A percentile compares a stretch with the other conserved stretches of the same genome.
Conservation (phyloP, 352 stramenopile genomes). For the Pythium graminicola region DNA sequence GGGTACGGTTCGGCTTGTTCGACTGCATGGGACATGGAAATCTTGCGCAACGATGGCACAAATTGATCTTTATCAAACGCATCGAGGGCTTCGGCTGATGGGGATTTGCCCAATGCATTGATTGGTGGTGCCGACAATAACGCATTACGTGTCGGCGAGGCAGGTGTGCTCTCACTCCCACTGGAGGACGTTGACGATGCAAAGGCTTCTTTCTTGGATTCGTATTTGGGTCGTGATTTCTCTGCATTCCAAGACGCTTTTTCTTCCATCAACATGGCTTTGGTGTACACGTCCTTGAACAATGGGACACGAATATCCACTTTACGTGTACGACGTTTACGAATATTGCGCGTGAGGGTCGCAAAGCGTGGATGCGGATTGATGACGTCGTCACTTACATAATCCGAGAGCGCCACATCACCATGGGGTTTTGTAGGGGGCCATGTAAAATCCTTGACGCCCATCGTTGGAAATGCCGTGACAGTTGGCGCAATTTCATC, state of each 20-base stretch:
- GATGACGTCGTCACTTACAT: slow-evolving; percentile 97
- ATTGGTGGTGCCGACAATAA: too few relatives aligned
- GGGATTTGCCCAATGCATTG: slow-evolving; percentile 58
- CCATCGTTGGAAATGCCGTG: slow-evolving; percentile 95
- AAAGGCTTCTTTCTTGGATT: slow-evolving; percentile 43
- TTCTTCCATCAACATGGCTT: slow-evolving; percentile 64
- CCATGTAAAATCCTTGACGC: slow-evolving; percentile 90
- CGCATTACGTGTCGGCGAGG: too few relatives aligned
- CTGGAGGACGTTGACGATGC: slow-evolving; percentile 7
- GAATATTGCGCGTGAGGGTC: slow-evolving; percentile 98
- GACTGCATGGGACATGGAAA: slow-evolving; percentile 58
- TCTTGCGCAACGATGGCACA: slow-evolving; percentile 52
- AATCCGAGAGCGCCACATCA: slow-evolving; percentile 90
- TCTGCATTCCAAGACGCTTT: slow-evolving; percentile 73
- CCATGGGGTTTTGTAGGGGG: slow-evolving; percentile 52
- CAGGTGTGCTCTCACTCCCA: slow-evolving; percentile 18
- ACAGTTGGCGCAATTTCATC: slow-evolving; percentile 97
- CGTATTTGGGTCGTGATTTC: slow-evolving; percentile 67
- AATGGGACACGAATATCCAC: slow-evolving; percentile 85
- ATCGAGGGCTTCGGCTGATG: slow-evolving; percentile 35
- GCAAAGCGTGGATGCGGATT: slow-evolving; percentile 98
- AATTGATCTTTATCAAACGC: slow-evolving; percentile 42
- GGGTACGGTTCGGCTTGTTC: slow-evolving; percentile 75
- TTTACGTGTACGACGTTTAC: slow-evolving; percentile 85
- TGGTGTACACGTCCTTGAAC: slow-evolving; percentile 79